Conservation (phyloP, 2,329 filamentous ascomycete species). For the Ascochyta lentis region DNA sequence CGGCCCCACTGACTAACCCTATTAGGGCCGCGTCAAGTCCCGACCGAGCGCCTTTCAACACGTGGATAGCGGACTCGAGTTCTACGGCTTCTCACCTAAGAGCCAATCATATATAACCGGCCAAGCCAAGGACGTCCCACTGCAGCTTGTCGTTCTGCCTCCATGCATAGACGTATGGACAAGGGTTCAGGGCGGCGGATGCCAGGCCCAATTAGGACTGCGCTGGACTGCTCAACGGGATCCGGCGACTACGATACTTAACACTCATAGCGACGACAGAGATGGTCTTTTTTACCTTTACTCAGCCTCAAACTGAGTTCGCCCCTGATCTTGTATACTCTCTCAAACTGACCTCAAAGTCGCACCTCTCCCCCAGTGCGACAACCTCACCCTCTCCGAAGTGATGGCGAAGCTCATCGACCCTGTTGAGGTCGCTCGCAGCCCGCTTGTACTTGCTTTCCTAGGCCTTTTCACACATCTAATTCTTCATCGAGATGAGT, state of each 20-base stretch:
- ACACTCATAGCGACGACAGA: background rate
- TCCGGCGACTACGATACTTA: background rate
- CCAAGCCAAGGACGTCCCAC: background rate
- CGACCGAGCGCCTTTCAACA: background rate
- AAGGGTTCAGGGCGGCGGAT: background rate
- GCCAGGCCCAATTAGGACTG: conserved; percentile 1
- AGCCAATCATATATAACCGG: background rate
- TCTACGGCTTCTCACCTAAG: background rate
- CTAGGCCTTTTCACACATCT: conserved; percentile 36
- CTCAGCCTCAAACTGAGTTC: background rate
- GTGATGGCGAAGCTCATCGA: conserved; percentile 15
- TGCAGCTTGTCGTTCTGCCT: background rate
- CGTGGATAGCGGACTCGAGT: background rate
- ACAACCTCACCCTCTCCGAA: background rate
- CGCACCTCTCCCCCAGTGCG: no score
- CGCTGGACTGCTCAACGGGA: background rate
- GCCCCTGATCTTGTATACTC: no score
- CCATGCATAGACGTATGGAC: background rate
- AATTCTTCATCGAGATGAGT: conserved; percentile 32
- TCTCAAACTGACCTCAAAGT: background rate
- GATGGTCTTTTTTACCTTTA: background rate
- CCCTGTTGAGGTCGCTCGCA: conserved; percentile 24
- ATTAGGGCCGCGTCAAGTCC: background rate
- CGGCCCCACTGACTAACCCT: conserved; percentile 3
- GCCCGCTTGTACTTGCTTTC: conserved; percentile 24